phyloP scores from a whole-genome alignment of 2,329 filamentous ascomycete genomes.

The Curvularia spicifera region DNA sequence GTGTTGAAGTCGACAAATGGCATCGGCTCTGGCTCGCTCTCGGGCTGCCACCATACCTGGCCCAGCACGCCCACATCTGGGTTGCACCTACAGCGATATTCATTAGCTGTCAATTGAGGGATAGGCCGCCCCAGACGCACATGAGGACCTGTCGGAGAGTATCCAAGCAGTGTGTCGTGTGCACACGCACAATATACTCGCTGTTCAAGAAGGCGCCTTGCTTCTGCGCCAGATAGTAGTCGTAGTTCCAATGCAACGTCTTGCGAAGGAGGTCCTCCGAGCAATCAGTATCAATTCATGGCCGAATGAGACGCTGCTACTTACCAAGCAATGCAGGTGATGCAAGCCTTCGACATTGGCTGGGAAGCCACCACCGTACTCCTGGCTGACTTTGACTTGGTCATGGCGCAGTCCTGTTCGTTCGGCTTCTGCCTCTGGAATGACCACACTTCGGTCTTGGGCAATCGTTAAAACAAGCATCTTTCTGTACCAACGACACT shows the following conservation, averaged over 20 bases:
- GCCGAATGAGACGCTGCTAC: neutral
- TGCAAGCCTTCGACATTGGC: conserved; percentile 65
- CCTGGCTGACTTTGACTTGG: conserved; percentile 62
- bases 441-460: conserved; percentile 51
- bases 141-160: conserved; percentile 67
- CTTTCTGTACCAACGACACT: conserved; percentile 27
- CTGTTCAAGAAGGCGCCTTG: conserved; percentile 63
- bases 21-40: conserved; percentile 51
- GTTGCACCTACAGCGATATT: conserved; percentile 46
- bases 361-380: conserved; percentile 65
- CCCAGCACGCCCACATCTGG: conserved; percentile 66
- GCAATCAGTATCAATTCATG: conserved; percentile 19
- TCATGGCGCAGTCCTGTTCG: conserved; percentile 59
- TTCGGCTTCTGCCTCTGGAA: conserved; percentile 58
- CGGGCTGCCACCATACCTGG: conserved; percentile 64
- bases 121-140: conserved; percentile 47
- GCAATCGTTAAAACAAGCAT: neutral
- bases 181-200: conserved; percentile 61
- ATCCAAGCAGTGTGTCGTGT: conserved; percentile 67
- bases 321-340: conserved; percentile 65
- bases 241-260: conserved; percentile 64
- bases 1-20: conserved; percentile 70
- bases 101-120: neutral
- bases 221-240: conserved; percentile 61
- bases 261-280: conserved; percentile 65